Percentiles rank a stretch among this genome's conserved stretches.
Evolutionary conservation across 768 basidiomycete genomes (phyloP).

Genomic region (Austroboletus festivus): DNA sequence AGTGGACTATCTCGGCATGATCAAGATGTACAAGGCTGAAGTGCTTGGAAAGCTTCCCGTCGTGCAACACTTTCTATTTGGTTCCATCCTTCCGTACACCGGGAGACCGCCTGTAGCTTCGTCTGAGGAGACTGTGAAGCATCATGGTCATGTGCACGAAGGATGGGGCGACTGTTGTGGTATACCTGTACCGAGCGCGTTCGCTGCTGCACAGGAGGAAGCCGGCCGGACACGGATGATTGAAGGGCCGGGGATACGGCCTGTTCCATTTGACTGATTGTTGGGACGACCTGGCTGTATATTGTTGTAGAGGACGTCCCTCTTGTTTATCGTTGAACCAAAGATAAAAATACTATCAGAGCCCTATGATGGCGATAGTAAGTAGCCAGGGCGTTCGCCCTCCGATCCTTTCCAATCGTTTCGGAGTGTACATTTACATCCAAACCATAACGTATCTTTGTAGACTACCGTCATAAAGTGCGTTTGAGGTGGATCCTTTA

Average conservation of each 20-base stretch:
- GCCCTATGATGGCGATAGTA: too few species aligned
- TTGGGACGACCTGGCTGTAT: too few species aligned
- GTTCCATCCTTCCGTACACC: slow-evolving; percentile 69
- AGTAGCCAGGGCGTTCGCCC: too few species aligned
- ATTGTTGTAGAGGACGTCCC: too few species aligned
- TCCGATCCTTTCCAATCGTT: too few species aligned
- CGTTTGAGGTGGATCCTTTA: too few species aligned
- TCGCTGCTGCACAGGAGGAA: slow-evolving; percentile 64
- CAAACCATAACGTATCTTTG: too few species aligned
- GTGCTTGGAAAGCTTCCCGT: slow-evolving; percentile 95
- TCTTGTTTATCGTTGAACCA: too few species aligned
- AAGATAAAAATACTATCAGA: too few species aligned
- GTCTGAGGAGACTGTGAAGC: slow-evolving; percentile 21
- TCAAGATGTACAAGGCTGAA: slow-evolving; percentile 97
- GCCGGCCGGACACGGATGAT: slow-evolving; percentile 38
- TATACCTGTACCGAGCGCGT: slow-evolving; percentile 79
- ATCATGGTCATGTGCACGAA: slow-evolving; percentile 34
- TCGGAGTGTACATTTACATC: too few species aligned
- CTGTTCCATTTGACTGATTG: slow-evolving; percentile 75
- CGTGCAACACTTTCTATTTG: slow-evolving; percentile 94
- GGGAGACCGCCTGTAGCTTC: slow-evolving; percentile 46
- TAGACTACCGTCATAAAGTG: too few species aligned
- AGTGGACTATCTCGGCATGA: slow-evolving; percentile 92
- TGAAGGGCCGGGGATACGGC: slow-evolving; percentile 62
- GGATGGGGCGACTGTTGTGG: slow-evolving; percentile 93